Percentiles rank a stretch among this genome's conserved stretches.
Evolutionary conservation across 257 asterid species (phyloP).

Genomic region (Phtheirospermum japonicum): DNA sequence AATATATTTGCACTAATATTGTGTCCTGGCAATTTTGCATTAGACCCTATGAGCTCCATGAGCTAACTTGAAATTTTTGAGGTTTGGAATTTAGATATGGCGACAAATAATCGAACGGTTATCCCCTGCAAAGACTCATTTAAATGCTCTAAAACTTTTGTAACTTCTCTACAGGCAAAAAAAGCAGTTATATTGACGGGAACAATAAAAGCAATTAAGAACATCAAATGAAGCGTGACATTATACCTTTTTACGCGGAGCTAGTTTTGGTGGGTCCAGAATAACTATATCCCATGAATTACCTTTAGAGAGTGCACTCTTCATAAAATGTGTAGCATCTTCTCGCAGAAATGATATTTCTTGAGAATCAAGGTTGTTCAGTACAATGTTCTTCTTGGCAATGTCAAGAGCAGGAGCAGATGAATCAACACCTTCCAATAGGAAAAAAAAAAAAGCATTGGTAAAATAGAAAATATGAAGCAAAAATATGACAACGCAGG

Average conservation of each 20-base stretch:
- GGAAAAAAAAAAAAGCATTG: neutral
- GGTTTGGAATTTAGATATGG: neutral
- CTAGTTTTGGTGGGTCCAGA: conserved; percentile 93
- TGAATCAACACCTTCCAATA: conserved; percentile 73
- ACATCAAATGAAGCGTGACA: conserved; percentile 3
- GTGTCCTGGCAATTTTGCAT: no score
- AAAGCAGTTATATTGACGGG: neutral
- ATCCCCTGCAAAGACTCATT: conserved; percentile 1
- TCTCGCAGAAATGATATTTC: conserved; percentile 58
- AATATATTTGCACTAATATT: no score
- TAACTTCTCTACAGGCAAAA: conserved; percentile 10
- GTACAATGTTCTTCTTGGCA: conserved; percentile 66
- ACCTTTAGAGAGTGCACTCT: conserved; percentile 60
- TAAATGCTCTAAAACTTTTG: neutral
- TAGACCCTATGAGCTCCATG: no score
- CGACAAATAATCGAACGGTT: neutral
- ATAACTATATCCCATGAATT: conserved; percentile 84
- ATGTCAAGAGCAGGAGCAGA: conserved; percentile 79
- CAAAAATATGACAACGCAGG: conserved; percentile 6
- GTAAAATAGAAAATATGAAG: conserved; percentile 1
- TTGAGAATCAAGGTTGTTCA: conserved; percentile 57
- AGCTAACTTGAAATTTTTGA: neutral
- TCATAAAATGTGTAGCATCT: conserved; percentile 83
- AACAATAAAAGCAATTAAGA: conserved; percentile 26
- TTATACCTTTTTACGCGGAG: conserved; percentile 76